Conservation (phyloP, 176 grass and related monocot genomes). For the Hsuehochloa calcarea region DNA sequence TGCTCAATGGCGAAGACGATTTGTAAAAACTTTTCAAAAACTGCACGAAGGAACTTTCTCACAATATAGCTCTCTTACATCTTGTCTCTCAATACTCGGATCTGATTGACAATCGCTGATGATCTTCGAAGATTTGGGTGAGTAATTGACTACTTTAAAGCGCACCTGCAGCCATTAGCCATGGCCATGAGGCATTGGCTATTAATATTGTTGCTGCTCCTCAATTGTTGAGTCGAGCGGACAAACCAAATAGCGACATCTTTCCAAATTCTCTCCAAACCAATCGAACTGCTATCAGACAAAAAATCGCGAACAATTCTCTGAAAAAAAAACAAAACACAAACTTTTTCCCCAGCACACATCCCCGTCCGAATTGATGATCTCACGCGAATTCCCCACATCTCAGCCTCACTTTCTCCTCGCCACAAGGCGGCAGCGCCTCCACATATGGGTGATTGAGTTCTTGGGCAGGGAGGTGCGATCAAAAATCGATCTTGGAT, state of each 20-base stretch:
- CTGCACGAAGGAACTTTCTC: too few relatives aligned
- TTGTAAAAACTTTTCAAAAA: too few relatives aligned
- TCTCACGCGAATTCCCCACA: too few relatives aligned
- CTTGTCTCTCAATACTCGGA: too few relatives aligned
- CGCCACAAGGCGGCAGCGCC: not conserved
- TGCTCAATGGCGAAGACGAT: too few relatives aligned
- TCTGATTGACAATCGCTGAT: too few relatives aligned
- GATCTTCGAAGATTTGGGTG: not conserved
- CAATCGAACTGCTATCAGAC: not conserved
- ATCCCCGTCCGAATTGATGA: not conserved
- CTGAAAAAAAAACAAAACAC: slow-evolving; percentile 16
- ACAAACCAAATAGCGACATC: not conserved
- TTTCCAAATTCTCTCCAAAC: not conserved
- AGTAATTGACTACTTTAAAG: slow-evolving; percentile 14
- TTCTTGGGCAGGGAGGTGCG: not conserved
- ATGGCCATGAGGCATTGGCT: not conserved
- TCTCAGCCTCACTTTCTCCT: not conserved
- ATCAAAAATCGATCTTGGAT: not conserved
- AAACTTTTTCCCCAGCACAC: not conserved
- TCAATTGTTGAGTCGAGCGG: slow-evolving; percentile 9
- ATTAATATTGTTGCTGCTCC: not conserved
- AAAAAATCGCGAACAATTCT: not conserved
- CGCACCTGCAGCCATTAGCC: not conserved
- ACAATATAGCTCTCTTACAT: too few relatives aligned
- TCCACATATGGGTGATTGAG: slow-evolving; percentile 22